phyloP scores from a whole-genome alignment of 2,329 filamentous ascomycete genomes.

The Trichothecium sympodiale region DNA sequence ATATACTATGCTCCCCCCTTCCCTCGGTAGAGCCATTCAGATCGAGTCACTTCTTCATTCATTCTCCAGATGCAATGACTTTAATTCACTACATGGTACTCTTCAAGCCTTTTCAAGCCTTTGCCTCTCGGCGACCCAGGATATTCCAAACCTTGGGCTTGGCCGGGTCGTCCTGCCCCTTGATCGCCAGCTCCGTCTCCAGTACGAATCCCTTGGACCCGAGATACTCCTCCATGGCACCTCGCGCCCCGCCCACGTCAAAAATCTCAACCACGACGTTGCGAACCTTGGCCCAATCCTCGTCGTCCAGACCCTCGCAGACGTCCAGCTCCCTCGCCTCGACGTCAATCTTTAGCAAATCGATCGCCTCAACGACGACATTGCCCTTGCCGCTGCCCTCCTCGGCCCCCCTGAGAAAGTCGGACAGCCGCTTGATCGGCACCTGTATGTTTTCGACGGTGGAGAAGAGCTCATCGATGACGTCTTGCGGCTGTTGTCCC shows the following conservation, averaged over 20 bases:
- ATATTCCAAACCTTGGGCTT: no score
- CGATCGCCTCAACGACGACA: constrained; percentile 8
- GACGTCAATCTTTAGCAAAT: constrained; percentile 17
- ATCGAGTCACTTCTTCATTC: no score
- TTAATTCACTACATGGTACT: no score
- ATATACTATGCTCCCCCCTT: no score
- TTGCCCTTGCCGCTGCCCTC: constrained; percentile 1
- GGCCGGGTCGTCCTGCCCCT: no score
- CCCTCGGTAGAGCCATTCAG: no score
- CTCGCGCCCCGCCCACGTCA: constrained; percentile 6
- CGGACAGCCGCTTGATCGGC: constrained; percentile 9
- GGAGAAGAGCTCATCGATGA: constrained; percentile 4
- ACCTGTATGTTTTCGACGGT: constrained; percentile 7
- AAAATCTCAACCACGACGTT: constrained; percentile 12
- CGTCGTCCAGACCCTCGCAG: constrained; percentile 11
- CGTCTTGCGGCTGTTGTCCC: constrained; percentile 2
- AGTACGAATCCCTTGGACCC: constrained; percentile 10
- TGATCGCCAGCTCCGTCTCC: background rate
- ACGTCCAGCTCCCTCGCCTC: constrained; percentile 14
- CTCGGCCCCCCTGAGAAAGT: no score
- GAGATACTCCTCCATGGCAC: constrained; percentile 9
- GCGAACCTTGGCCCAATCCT: constrained; percentile 10
- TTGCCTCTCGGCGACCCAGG: no score
- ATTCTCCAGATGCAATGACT: no score
- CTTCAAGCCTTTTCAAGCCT: no score